Conservation (phyloP, 305 asterid genomes). For the Fraxinus floribunda region DNA sequence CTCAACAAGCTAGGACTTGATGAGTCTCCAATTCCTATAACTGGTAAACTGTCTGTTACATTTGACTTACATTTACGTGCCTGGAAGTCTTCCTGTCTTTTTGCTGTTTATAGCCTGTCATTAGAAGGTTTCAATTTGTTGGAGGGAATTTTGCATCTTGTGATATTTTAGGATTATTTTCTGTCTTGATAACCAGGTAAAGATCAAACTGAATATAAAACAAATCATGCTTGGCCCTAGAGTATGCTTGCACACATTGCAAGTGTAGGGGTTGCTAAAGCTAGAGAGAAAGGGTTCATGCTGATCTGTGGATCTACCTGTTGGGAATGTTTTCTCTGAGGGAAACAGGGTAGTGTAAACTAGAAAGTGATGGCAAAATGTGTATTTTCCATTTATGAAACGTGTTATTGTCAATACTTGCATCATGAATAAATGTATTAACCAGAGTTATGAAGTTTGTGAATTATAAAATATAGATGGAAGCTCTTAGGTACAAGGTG, state of each 20-base stretch:
- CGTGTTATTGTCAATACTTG: background rate
- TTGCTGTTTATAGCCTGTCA: background rate
- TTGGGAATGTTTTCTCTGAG: background rate
- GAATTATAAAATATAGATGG: background rate
- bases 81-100: background rate
- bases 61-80: background rate
- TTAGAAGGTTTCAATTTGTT: background rate
- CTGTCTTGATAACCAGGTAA: background rate
- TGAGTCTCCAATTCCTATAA: constrained; percentile 76
- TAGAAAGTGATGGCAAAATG: background rate
- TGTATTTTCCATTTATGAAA: background rate
- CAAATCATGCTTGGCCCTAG: background rate
- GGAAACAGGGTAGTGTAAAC: background rate
- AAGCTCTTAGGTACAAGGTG: background rate
- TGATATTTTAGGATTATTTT: background rate
- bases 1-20: constrained; percentile 89
- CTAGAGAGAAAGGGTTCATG: background rate
- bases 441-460: background rate
- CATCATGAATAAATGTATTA: background rate
- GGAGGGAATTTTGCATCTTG: background rate
- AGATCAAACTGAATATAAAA: background rate
- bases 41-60: constrained; percentile 44
- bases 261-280: background rate
- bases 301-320: background rate
- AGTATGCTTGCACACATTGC: background rate